Evolutionary conservation across 2,329 filamentous ascomycete genomes (phyloP), one percentile per base, ranked within the genome.

Genomic region (Penicillium hordei): DNA sequence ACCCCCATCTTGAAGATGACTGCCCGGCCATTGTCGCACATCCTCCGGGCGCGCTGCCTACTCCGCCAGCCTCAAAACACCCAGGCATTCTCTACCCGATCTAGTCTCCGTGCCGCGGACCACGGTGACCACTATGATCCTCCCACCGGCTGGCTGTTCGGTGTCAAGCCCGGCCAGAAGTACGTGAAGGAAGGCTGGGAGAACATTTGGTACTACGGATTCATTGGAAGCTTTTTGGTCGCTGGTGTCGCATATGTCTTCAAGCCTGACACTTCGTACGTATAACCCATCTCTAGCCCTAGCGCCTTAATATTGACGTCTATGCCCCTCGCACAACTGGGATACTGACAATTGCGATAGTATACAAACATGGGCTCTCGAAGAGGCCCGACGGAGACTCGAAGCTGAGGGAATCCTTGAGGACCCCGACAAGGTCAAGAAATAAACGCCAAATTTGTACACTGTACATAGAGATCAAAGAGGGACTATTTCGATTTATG

Each of bases 341-440:
- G 38, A 34, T 44, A 58, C 69, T 72, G 42, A 74, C 61, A 48
- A 48, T 45, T 48, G 43, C 23, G 57, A 60, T 70, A 99, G 94
- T 77, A 97, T 99, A 86, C 94, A 97, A 82, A 97, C 93, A 55
- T 99, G 94, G 94, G 94, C 94, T 62, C 86, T 99, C 43, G 94
- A 99, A 80, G 94, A 99, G 81, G 94, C 94, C 52, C 86, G 94
- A 73, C 86, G 94, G 81, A 86, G 94, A 81, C 87, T 99, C 84
- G 94, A 99, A 81, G 89, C 87, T 60, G 94, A 99, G 82, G 94
- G 94, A 59, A 93, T 97, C 73, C 80, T 97, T 72, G 86, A 90
- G 72, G 93, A 97, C 71, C 89, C 90, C 40, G 79, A 83, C 52
- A 73, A 71, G 65, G 77, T 80, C 66, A 78, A 84, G 67, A 82